Evolutionary conservation across 31 red algal species (phyloP).

Genomic region (Porphyra umbilicalis): DNA sequence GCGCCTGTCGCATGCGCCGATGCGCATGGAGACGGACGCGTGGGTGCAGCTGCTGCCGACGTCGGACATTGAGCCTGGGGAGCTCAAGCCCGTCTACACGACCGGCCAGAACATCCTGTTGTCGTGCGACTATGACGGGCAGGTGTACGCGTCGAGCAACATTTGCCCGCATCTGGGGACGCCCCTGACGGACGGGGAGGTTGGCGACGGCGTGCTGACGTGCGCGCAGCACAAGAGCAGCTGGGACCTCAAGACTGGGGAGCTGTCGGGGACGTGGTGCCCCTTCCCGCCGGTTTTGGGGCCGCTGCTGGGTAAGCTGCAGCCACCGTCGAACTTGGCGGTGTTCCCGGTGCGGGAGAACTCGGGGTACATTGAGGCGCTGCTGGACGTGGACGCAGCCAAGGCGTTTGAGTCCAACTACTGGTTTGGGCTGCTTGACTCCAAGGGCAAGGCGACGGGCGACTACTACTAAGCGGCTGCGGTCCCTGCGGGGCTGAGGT

Average conservation of each 20-base stretch:
- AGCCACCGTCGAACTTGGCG: slow-evolving; percentile 44
- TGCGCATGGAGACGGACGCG: slow-evolving; percentile 73
- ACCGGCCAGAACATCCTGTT: slow-evolving; percentile 76
- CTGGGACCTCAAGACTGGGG: slow-evolving; percentile 75
- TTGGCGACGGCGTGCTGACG: slow-evolving; percentile 70
- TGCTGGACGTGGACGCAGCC: slow-evolving; percentile 67
- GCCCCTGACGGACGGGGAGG: slow-evolving; percentile 63
- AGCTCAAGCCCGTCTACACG: slow-evolving; percentile 61
- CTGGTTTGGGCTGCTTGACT: slow-evolving; percentile 84
- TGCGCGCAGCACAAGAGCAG: slow-evolving; percentile 90
- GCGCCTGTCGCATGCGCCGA: background rate
- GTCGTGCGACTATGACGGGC: slow-evolving; percentile 86
- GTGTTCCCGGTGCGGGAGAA: slow-evolving; percentile 87
- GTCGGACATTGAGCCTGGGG: slow-evolving; percentile 69
- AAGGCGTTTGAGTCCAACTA: slow-evolving; percentile 75
- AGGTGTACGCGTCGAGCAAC: slow-evolving; percentile 82
- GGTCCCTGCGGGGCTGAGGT: background rate
- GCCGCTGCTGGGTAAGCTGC: slow-evolving; percentile 76
- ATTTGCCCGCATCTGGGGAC: slow-evolving; percentile 89
- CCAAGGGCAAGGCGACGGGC: slow-evolving; percentile 85
- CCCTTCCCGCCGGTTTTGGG: slow-evolving; percentile 90
- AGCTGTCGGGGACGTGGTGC: slow-evolving; percentile 83
- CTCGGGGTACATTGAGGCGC: slow-evolving; percentile 73
- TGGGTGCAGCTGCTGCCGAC: slow-evolving; percentile 88
- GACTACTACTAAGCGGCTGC: slow-evolving; percentile 56